Evolutionary conservation across 1,284 basidiomycete species (phyloP), one percentile per base, ranked within the genome.

Genomic region (Ustilago bromivora): DNA sequence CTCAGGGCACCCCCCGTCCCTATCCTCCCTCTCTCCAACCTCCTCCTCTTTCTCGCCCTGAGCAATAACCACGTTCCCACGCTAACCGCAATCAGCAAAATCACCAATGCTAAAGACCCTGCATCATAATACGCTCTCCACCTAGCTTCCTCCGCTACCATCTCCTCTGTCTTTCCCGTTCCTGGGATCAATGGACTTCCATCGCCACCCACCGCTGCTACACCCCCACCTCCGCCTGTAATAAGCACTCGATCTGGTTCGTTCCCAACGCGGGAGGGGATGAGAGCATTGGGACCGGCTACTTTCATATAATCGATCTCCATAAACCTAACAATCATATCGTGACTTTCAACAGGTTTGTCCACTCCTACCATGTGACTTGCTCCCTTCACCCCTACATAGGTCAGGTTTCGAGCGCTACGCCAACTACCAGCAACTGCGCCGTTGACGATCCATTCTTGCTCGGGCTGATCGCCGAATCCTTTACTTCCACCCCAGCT

Each of bases 401-500:
- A 98, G n/a, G 95, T 96, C 80, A 99, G 87, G 85, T 96, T 96
- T 57, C 96, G 89, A 3, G 92, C 92, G 12, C 91, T 88, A 23
- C 92, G 92, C 97, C 97, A 99, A 28, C 92, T 94, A 17, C 96
- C 96, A 2, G 93, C 95, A 19, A 91, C 89, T 7, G 89, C 89
- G 28, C 89, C 91, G 80, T 93, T 91, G 34, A 99, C 92, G 32
- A 87, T 90, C 95, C 96, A 99, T 0, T 76, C 91, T 77, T 67
- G 61, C 17, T 71, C 69, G 1, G 54, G 31, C 17, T 61, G 58
- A 11, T 66, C 66, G 46, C 63, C 69, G 46, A 81, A 90, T 0
- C 96, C 96, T n/a, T 88, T 91, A 55, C 86, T 90, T 1, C 95
- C 95, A 67, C 90, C 91, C 96, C 96, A 99, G 3, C 89, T 89